phyloP scores from a whole-genome alignment of 805 yeast genomes.

The Candida morakotiae region DNA sequence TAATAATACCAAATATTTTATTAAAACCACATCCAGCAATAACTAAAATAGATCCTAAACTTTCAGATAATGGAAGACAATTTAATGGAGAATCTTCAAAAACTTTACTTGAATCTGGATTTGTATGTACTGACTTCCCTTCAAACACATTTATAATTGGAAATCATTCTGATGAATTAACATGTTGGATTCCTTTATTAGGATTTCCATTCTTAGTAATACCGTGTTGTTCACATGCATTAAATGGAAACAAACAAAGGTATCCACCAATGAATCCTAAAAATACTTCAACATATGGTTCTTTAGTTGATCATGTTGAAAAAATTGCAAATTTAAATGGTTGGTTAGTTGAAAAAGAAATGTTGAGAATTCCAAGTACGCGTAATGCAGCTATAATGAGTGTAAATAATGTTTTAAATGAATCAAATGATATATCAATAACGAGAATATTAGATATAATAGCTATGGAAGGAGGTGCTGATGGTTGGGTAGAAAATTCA shows the following conservation, averaged over 20 bases:
- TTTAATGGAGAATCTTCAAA: conserved; percentile 35
- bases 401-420: conserved; percentile 18
- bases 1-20: conserved; percentile 73
- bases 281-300: conserved; percentile 67
- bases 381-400: conserved; percentile 90
- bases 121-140: conserved; percentile 59
- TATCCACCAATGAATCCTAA: conserved; percentile 43
- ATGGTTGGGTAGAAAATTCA: conserved; percentile 82
- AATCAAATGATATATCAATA: conserved; percentile 28
- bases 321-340: conserved; percentile 65
- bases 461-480: conserved; percentile 81
- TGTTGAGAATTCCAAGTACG: conserved; percentile 90
- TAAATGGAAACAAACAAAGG: conserved; percentile 71
- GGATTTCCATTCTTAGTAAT: conserved; percentile 87
- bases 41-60: conserved; percentile 46
- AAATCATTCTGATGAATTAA: conserved; percentile 91
- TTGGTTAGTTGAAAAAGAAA: conserved; percentile 82
- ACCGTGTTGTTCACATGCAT: conserved; percentile 91
- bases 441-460: conserved; percentile 55
- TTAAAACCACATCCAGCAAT: conserved; percentile 68
- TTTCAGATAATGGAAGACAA: conserved; percentile 56
- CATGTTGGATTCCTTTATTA: conserved; percentile 90
- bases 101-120: conserved; percentile 45
- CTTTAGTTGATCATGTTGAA: conserved; percentile 81
- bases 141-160: conserved; percentile 80